These are phyloP conservation scores for Nicotiana attenuata DNA, from an alignment of 257 asterid genomes.

Conservation along the genomic window DNA sequence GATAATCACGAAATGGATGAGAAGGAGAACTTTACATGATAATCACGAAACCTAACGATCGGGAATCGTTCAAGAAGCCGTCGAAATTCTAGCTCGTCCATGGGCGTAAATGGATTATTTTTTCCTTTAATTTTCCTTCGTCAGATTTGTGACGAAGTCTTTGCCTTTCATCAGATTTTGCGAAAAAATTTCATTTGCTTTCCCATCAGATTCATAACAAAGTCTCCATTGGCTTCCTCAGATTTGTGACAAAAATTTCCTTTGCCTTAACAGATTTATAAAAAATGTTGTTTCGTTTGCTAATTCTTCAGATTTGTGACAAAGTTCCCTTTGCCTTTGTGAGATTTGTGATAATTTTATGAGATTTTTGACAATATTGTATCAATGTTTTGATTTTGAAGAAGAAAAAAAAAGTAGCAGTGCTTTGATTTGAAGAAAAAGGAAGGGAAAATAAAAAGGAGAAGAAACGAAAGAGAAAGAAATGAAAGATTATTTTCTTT, in stretches of 20 bases:
- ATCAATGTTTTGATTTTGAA: no score
- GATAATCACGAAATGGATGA: not conserved
- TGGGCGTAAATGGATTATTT: not conserved
- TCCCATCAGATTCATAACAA: not conserved
- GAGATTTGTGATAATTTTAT: no score
- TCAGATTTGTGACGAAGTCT: not conserved
- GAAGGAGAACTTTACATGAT: slow-evolving; percentile 33
- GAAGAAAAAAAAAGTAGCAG: no score
- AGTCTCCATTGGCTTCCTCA: not conserved
- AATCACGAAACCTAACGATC: slow-evolving; percentile 63
- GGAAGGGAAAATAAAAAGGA: no score
- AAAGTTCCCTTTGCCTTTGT: not conserved
- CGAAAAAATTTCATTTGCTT: not conserved
- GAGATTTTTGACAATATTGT: no score
- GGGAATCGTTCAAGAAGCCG: slow-evolving; percentile 66
- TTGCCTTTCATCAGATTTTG: not conserved
- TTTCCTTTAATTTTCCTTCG: not conserved
- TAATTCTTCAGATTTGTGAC: not conserved
- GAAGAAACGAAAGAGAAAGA: no score
- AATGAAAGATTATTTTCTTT: no score
- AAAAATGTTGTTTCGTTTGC: not conserved
- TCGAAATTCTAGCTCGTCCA: slow-evolving; percentile 61
- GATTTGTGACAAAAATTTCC: not conserved
- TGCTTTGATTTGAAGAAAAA: no score
- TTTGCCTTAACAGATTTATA: not conserved